Evolutionary conservation across 768 basidiomycete genomes (phyloP), one percentile per base, ranked within the genome.

Genomic region (Amyloporia xantha): DNA sequence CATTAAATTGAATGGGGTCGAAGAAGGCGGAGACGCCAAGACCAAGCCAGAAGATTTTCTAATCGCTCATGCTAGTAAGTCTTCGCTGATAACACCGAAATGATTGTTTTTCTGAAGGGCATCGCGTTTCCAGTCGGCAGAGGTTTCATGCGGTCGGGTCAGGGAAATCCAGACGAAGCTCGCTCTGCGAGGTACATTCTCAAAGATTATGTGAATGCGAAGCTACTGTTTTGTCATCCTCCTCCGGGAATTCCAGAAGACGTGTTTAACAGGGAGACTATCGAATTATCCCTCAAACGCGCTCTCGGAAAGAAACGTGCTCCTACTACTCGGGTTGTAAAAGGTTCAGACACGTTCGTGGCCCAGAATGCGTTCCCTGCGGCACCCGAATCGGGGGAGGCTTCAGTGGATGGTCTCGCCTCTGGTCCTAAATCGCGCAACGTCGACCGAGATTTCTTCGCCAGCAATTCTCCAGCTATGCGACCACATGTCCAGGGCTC

Each of bases 101-200:
- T 36, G 26, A 19, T 41, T 30, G 15, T 27, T 51, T n/a, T 51
- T 44, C 42, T 6, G 17, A 13, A 28, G 39, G 44, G 5, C 54
- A 20, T n/a, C 33, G 23, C 33, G 28, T 53, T 38, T 2, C 17
- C 19, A 99, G 96, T 98, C 59, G 95, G 82, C 24, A 75, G 95
- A 57, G 96, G 96, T 27, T 96, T 87, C 66, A 88, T 84, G 61
- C 82, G 95, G 33, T 82, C 93, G 1, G 91, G 95, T 1, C 91
- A 94, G 70, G 96, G 96, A 37, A 96, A 94, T 67, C 94, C 95
- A 9, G 96, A 99, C 62, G 93, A 97, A 62, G 91, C 96, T 25
- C 84, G 92, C 44, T 81, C 96, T 0, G 91, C 95, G 13, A 82
- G 96, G 50, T 86, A 86, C 61, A 74, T 99, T 48, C 75, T 99